Conservation (phyloP, 2,329 filamentous ascomycete species). For the Geosmithia flava region DNA sequence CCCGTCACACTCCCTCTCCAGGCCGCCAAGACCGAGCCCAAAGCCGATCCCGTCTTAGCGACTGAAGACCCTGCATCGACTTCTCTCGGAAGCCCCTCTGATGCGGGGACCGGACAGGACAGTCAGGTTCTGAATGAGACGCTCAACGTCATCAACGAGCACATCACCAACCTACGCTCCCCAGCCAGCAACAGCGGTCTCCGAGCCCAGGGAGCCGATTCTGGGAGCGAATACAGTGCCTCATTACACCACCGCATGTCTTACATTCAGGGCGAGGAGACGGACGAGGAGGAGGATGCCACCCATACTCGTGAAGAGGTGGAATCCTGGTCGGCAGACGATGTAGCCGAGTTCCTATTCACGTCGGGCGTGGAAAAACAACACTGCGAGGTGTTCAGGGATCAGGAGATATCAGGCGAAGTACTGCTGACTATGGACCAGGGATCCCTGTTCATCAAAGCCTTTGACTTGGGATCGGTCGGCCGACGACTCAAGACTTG, state of each 20-base stretch:
- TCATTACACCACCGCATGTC: slow-evolving; percentile 66
- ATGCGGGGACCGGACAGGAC: slow-evolving; percentile 26
- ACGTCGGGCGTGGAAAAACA: slow-evolving; percentile 73
- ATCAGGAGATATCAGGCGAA: slow-evolving; percentile 92
- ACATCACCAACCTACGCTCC: slow-evolving; percentile 74
- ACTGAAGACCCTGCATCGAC: not conserved
- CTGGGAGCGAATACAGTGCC: slow-evolving; percentile 82
- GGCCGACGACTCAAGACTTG: slow-evolving; percentile 84
- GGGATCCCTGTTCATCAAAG: slow-evolving; percentile 87
- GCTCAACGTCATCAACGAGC: slow-evolving; percentile 90
- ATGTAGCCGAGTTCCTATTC: slow-evolving; percentile 84
- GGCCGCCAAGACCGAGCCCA: slow-evolving; percentile 21
- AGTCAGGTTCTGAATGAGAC: slow-evolving; percentile 85
- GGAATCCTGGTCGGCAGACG: slow-evolving; percentile 62
- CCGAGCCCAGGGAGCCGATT: slow-evolving; percentile 52
- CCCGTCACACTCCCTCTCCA: slow-evolving; percentile 31
- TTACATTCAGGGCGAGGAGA: slow-evolving; percentile 89
- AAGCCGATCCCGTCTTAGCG: not conserved
- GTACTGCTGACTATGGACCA: slow-evolving; percentile 92
- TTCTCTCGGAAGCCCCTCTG: slow-evolving; percentile 4
- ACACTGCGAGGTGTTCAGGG: slow-evolving; percentile 87
- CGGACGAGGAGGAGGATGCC: slow-evolving; percentile 80
- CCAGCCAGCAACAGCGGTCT: slow-evolving; percentile 38
- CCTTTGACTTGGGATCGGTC: slow-evolving; percentile 85
- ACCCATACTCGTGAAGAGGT: slow-evolving; percentile 62